Conservation (phyloP, 2,329 filamentous ascomycete genomes). For the Pestalotiopsis sp. region DNA sequence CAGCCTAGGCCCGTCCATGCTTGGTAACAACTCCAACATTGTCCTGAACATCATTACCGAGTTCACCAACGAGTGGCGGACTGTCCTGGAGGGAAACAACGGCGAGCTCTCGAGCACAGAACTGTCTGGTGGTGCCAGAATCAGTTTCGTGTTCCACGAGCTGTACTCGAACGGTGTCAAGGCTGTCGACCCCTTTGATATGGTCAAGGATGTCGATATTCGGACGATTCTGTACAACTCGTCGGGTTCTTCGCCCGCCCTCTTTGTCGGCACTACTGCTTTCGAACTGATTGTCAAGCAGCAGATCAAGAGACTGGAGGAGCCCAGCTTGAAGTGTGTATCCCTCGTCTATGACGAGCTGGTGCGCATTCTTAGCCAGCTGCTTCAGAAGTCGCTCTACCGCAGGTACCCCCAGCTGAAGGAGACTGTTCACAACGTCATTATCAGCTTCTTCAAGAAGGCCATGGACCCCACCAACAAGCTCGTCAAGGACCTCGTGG, state of each 20-base stretch:
- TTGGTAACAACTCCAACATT: constrained; percentile 95
- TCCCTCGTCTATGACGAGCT: constrained; percentile 97
- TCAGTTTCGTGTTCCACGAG: constrained; percentile 99
- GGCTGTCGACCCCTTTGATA: constrained; percentile 95
- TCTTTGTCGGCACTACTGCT: constrained; percentile 97
- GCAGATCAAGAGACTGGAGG: constrained; percentile 94
- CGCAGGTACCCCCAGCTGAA: constrained; percentile 91
- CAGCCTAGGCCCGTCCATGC: constrained; percentile 87
- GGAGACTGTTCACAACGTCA: constrained; percentile 93
- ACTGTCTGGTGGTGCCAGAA: constrained; percentile 94
- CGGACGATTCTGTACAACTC: constrained; percentile 98
- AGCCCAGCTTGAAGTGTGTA: constrained; percentile 96
- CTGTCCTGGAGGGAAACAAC: constrained; percentile 94
- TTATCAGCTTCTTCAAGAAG: constrained; percentile 96
- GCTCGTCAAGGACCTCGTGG: constrained; percentile 87
- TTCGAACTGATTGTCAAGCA: constrained; percentile 99
- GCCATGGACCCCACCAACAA: constrained; percentile 98
- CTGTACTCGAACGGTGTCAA: constrained; percentile 97
- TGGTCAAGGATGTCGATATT: constrained; percentile 97
- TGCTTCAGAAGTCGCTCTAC: constrained; percentile 87
- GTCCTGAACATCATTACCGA: constrained; percentile 98
- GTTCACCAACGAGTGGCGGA: constrained; percentile 97
- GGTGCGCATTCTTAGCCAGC: constrained; percentile 89
- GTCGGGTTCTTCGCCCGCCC: constrained; percentile 92
- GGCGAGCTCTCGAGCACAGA: constrained; percentile 93